Conservation (phyloP, 257 asterid genomes). For the Capsicum baccatum region DNA sequence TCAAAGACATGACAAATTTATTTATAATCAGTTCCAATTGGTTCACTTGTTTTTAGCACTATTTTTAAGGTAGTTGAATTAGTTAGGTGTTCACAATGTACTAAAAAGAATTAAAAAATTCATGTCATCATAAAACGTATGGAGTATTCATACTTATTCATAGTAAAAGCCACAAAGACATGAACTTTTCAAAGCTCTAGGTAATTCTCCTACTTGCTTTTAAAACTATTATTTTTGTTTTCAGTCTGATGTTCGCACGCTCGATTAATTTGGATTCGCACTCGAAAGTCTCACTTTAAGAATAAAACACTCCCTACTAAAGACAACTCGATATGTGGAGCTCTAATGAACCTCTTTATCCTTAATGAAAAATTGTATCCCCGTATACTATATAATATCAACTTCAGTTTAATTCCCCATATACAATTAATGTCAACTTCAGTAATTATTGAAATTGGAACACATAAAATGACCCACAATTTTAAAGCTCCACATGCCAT, state of each 20-base stretch:
- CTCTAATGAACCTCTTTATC: background rate
- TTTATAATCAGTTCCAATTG: too few relatives aligned
- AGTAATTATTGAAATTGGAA: background rate
- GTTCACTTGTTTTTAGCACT: too few relatives aligned
- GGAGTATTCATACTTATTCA: background rate
- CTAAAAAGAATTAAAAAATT: background rate
- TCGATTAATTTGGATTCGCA: background rate
- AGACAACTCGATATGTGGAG: too few relatives aligned
- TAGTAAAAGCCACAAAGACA: background rate
- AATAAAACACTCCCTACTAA: background rate
- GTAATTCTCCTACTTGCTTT: background rate
- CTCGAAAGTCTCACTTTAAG: accelerated
- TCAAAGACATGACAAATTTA: too few relatives aligned
- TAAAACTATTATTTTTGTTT: background rate
- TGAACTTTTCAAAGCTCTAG: background rate
- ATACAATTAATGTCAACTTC: background rate
- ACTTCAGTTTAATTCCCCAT: background rate
- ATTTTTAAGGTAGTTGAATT: background rate
- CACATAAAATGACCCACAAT: constrained; percentile 23
- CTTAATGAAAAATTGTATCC: too few relatives aligned
- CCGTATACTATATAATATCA: background rate
- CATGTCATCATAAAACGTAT: background rate
- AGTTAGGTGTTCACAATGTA: background rate
- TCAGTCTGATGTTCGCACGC: accelerated
- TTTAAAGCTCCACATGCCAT: constrained; percentile 18